These are phyloP conservation scores for Geranium rotundifolium DNA, from an alignment of 345 rosid genomes.

Conservation along the genomic window DNA sequence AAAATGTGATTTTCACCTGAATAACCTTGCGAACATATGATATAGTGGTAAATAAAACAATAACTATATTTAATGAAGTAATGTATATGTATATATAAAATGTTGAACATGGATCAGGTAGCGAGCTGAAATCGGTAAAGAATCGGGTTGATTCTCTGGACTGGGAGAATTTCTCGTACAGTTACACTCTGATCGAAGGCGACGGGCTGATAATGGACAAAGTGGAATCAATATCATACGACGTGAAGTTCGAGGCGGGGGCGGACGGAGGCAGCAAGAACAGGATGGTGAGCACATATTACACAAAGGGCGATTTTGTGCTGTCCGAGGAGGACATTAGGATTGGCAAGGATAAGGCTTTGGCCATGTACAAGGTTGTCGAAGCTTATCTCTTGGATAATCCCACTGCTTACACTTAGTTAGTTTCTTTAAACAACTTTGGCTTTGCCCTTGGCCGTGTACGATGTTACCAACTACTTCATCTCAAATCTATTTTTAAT, in stretches of 20 bases:
- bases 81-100: too few species aligned
- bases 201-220: slow-evolving; percentile 11
- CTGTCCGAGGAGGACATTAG: slow-evolving; percentile 26
- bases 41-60: too few species aligned
- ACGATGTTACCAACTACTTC: too few species aligned
- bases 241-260: slow-evolving; percentile 24
- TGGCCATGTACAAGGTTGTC: slow-evolving; percentile 36
- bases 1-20: too few species aligned
- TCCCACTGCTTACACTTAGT: slow-evolving; percentile 24
- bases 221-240: slow-evolving; percentile 22
- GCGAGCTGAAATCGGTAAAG: slow-evolving; percentile 15
- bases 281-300: slow-evolving; percentile 25
- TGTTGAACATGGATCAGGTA: too few species aligned
- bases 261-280: slow-evolving; percentile 26
- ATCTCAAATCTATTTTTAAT: too few species aligned
- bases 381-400: slow-evolving; percentile 36
- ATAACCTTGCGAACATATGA: too few species aligned
- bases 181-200: slow-evolving; percentile 25
- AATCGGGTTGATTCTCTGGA: slow-evolving; percentile 29
- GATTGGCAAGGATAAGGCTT: slow-evolving; percentile 24
- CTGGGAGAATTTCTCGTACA: slow-evolving; percentile 18
- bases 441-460: too few species aligned
- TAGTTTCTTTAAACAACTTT: too few species aligned
- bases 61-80: too few species aligned
- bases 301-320: slow-evolving; percentile 17